Evolutionary conservation across 1,284 basidiomycete species (phyloP).

Genomic region (Cryptococcus sp.): DNA sequence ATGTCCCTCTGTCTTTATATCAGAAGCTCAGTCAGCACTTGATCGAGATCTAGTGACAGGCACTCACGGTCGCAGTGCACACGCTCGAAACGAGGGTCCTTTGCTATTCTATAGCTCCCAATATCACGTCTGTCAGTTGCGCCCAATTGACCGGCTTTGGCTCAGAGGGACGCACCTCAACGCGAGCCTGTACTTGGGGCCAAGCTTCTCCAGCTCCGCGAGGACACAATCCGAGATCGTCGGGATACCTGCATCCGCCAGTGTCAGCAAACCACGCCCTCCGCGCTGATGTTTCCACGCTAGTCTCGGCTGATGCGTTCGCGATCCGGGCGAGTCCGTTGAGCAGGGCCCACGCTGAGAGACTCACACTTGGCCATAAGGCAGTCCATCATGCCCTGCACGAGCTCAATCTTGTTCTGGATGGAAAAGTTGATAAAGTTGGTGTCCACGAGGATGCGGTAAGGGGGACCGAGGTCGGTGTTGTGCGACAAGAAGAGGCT

Average conservation of each 20-base stretch:
- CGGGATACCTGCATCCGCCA: slow-evolving; percentile 70
- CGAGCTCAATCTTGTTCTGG: slow-evolving; percentile 95
- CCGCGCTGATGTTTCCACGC: neutral
- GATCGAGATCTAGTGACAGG: neutral
- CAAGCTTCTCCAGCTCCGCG: slow-evolving; percentile 95
- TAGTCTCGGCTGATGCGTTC: neutral
- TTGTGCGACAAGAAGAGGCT: slow-evolving; percentile 96
- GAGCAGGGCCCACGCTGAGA: too few relatives aligned
- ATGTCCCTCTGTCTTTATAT: slow-evolving; percentile 71
- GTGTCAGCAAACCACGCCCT: neutral
- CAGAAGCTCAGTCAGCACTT: neutral
- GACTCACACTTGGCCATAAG: slow-evolving; percentile 94
- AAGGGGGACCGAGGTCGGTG: slow-evolving; percentile 91
- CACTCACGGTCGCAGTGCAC: slow-evolving; percentile 70
- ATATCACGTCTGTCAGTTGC: slow-evolving; percentile 3
- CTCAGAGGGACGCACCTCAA: slow-evolving; percentile 60
- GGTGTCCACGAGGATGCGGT: slow-evolving; percentile 95
- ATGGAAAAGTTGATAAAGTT: slow-evolving; percentile 99
- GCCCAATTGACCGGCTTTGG: too few relatives aligned
- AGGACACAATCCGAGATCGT: slow-evolving; percentile 98
- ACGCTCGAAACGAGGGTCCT: slow-evolving; percentile 94
- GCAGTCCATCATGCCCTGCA: slow-evolving; percentile 99
- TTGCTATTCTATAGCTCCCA: slow-evolving; percentile 66
- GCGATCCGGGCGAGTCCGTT: neutral
- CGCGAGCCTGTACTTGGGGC: slow-evolving; percentile 91